Evolutionary conservation across 2,329 filamentous ascomycete genomes (phyloP), one percentile per base, ranked within the genome.

Genomic region (Basipetospora sp.): DNA sequence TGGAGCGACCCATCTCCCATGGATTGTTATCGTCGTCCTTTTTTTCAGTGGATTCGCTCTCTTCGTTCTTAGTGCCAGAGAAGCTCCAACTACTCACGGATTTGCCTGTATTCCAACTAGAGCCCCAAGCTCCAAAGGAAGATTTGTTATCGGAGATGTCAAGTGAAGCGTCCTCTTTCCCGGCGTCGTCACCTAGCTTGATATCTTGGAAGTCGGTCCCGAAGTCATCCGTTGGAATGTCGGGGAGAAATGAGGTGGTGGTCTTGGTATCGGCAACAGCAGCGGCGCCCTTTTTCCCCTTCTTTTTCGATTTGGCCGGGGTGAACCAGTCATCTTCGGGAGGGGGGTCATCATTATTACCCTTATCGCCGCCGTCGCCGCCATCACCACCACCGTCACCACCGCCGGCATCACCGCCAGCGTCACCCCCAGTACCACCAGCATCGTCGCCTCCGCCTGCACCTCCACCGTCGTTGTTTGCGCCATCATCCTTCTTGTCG

Each of bases 161-260:
- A 47, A 75, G 66, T 42, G 62, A 67, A 11, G 74, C 50, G 43
- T 76, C 70, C 5, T 74, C 50, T 39, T 71, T 69, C 2, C 73
- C 70, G n/a, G 64, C 18, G 40, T 78, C 74, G 45, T 76, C 69
- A n/a, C 53, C 53, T 18, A 84, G 55, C 48, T 74, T 80, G 45
- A 85, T 74, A 19, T 83, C 77, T 31, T 80, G 67, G 46, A 83
- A 82, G 36, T 56, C 55, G n/a, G 65, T 57, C 40, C 70, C 67
- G 31, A 65, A 57, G 34, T 63, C 64, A 16, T 51, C 47, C 3
- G 52, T 42, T 10, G 50, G 30, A 27, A 46, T 39, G 15, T 43
- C 42, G 29, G 49, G 48, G 29, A 49, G 38, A 32, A 39, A 39
- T 3, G 36, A 39, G n/a, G 14, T 18, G 30, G 20, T 29, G 14